Evolutionary conservation across 495 filamentous ascomycete genomes (phyloP), one percentile per base, ranked within the genome.

Genomic region (Penicillium goetzii): DNA sequence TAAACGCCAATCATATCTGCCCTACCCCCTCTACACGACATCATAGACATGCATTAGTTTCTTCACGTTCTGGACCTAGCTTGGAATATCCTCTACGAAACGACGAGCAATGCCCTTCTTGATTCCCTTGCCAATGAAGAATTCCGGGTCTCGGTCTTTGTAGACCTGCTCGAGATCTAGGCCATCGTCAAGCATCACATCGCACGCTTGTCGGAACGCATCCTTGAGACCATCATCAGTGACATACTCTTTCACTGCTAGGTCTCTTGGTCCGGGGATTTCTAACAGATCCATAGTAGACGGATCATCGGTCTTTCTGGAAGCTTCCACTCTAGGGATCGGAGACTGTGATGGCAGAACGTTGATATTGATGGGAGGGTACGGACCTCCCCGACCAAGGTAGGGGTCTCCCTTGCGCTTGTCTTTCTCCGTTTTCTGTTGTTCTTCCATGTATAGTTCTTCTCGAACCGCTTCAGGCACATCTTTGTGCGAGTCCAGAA

Each of bases 391-490:
- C 32, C 12, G 47, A 30, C 51, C 38, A 25, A 26, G 30, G 6
- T 52, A 10, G 56, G 58, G 41, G 17, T 41, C 52, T 40, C 32
- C 47, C 56, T 64, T 59, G n/a, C 49, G 50, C 26, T 63, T 60
- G 50, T 56, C 52, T 38, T 53, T 62, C 49, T 71, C 62, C 8
- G 51, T 59, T 64, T 60, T 61, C 40, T 73, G 56, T 61, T 72
- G 59, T 51, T 77, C 66, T 66, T 77, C 64, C 23, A 61, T 63
- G 59, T 71, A 74, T 40, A 79, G 58, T 50, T 73, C 62, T 30
- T 64, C 62, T 10, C 36, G 23, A 21, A 64, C 49, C 11, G 19
- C 26, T 59, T 64, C 62, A 28, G 68, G 70, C 41, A 77, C 57
- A 64, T 76, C 68, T 41, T 69, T 67, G 51, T 77, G 62, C 3